Evolutionary conservation across 2,329 filamentous ascomycete genomes (phyloP).

Genomic region (Coniochaeta pulveracea): DNA sequence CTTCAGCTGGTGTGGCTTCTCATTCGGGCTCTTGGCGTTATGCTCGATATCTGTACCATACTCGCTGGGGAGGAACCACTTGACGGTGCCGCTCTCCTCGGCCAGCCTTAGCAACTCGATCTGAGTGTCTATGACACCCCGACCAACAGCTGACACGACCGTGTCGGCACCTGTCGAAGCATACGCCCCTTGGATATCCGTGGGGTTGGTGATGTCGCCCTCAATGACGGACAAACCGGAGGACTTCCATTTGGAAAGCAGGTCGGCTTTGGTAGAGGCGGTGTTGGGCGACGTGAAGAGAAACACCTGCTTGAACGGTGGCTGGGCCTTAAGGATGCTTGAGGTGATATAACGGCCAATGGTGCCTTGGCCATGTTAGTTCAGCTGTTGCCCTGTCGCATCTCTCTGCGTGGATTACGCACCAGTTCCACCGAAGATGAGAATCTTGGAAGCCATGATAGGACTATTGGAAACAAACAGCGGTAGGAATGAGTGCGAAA

Average conservation of each 20-base stretch:
- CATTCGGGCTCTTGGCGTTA: constrained; percentile 39
- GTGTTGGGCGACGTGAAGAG: constrained; percentile 35
- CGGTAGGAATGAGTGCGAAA: no score
- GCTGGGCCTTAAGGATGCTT: constrained; percentile 21
- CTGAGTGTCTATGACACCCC: constrained; percentile 49
- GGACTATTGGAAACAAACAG: no score
- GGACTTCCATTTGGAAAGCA: constrained; percentile 28
- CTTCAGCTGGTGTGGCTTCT: constrained; percentile 60
- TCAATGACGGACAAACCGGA: constrained; percentile 42
- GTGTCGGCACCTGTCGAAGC: constrained; percentile 53
- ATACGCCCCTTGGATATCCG: background rate
- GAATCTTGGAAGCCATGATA: no score
- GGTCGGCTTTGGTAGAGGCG: constrained; percentile 32
- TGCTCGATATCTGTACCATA: constrained; percentile 58
- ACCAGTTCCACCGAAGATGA: constrained; percentile 28
- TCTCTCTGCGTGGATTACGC: no score
- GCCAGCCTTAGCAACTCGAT: constrained; percentile 50
- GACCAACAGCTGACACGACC: constrained; percentile 52
- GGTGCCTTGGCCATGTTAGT: background rate
- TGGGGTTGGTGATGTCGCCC: constrained; percentile 30
- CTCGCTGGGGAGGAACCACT: constrained; percentile 57
- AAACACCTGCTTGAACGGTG: constrained; percentile 20
- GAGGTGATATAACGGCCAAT: constrained; percentile 22
- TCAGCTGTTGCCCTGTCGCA: constrained; percentile 17
- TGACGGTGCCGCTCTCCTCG: constrained; percentile 37